These are phyloP conservation scores for Dentipellis fragilis DNA, from an alignment of 768 basidiomycete species.

Conservation along the genomic window DNA sequence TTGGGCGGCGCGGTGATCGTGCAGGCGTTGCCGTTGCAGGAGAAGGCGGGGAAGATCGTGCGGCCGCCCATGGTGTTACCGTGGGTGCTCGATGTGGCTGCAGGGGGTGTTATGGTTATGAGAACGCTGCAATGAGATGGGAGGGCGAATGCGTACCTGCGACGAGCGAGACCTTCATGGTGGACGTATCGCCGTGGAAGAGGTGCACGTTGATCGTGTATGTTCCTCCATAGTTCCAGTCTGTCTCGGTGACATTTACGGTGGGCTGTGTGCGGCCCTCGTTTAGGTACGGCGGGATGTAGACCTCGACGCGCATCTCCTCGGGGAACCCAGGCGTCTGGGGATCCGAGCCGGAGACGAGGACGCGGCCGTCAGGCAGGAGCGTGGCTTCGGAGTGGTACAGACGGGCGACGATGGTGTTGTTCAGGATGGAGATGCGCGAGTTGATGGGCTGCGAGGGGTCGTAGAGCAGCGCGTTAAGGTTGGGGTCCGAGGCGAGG, in stretches of 20 bases:
- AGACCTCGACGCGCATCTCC: conserved; percentile 72
- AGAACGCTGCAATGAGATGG: not conserved
- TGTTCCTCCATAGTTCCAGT: conserved; percentile 52
- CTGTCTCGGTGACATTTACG: conserved; percentile 45
- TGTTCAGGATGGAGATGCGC: conserved; percentile 56
- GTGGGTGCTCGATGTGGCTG: conserved; percentile 67
- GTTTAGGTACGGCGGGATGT: conserved; percentile 80
- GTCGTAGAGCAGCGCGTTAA: conserved; percentile 60
- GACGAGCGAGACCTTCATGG: conserved; percentile 53
- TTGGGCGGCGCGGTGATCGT: conserved; percentile 74
- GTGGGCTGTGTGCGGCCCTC: conserved; percentile 51
- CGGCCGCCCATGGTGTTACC: conserved; percentile 70
- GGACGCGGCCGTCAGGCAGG: conserved; percentile 63
- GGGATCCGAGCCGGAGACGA: conserved; percentile 72
- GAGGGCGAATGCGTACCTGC: conserved; percentile 35
- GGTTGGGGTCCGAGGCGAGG: conserved; percentile 52
- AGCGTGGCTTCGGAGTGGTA: conserved; percentile 75
- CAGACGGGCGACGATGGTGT: conserved; percentile 62
- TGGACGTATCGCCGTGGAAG: conserved; percentile 28
- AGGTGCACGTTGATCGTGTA: conserved; percentile 39
- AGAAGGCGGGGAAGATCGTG: conserved; percentile 64
- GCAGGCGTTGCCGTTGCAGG: conserved; percentile 59
- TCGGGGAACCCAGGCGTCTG: conserved; percentile 48
- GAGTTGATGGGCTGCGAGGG: conserved; percentile 47
- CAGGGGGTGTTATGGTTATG: not conserved